phyloP scores from a whole-genome alignment of 1,284 basidiomycete species.

The Tilletia indica region DNA sequence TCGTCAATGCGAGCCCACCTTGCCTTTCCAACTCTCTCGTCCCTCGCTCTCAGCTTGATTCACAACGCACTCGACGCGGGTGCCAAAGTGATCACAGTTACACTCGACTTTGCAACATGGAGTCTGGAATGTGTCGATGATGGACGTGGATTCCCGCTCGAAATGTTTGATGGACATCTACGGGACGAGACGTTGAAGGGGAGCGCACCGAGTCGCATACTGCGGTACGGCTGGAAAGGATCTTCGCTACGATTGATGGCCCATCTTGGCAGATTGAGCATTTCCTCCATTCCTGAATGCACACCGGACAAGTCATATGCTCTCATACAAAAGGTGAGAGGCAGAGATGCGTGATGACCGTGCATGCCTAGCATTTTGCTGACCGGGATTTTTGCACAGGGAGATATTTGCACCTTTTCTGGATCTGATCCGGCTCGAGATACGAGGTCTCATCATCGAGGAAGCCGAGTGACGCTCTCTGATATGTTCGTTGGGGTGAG shows the following conservation, averaged over 20 bases:
- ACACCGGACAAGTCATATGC: background rate
- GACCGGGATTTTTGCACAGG: background rate
- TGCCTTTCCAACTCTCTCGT: background rate
- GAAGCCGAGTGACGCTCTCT: background rate
- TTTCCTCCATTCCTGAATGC: background rate
- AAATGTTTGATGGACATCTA: too few relatives aligned
- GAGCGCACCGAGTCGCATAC: too few relatives aligned
- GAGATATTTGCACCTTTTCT: background rate
- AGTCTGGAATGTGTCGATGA: background rate
- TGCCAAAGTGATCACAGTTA: background rate
- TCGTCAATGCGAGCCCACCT: constrained; percentile 1
- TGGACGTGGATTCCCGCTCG: background rate
- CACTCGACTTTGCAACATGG: background rate
- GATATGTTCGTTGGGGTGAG: constrained; percentile 10
- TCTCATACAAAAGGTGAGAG: background rate
- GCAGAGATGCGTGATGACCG: too few relatives aligned
- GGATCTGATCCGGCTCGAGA: background rate
- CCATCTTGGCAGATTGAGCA: background rate
- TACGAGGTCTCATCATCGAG: background rate
- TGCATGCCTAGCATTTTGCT: background rate
- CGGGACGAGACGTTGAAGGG: too few relatives aligned
- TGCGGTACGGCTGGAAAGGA: background rate
- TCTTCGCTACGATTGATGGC: constrained; percentile 2
- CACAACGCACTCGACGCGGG: constrained; percentile 15
- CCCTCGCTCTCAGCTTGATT: background rate